Evolutionary conservation across 1,284 basidiomycete species (phyloP).

Genomic region (Pseudozyma pruni): DNA sequence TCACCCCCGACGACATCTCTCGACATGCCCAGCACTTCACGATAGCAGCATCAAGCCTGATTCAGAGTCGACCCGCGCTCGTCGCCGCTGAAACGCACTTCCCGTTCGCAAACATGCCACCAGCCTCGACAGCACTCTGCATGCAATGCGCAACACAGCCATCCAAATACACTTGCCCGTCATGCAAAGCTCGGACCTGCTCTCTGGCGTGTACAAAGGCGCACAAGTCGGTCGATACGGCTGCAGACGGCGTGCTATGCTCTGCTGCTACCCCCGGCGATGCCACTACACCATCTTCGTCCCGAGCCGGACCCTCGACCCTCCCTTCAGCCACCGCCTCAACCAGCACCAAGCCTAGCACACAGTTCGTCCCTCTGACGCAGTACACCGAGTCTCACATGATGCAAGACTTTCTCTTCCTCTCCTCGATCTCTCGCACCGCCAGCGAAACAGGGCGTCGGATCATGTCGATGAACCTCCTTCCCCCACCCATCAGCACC

Average conservation of each 20-base stretch:
- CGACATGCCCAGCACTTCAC: background rate
- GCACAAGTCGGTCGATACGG: conserved; percentile 22
- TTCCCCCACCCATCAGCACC: conserved; percentile 7
- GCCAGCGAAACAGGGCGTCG: conserved; percentile 18
- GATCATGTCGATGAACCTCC: conserved; percentile 28
- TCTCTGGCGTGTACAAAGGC: conserved; percentile 24
- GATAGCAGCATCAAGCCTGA: too few species aligned
- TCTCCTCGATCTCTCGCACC: conserved; percentile 20
- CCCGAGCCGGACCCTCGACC: background rate
- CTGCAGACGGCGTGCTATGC: background rate
- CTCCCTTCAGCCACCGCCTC: background rate
- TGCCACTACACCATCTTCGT: background rate
- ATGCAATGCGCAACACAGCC: conserved; percentile 3
- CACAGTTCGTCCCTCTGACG: conserved; percentile 16
- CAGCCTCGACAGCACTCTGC: conserved; percentile 16
- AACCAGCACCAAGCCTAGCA: background rate
- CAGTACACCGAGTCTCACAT: conserved; percentile 25
- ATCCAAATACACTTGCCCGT: conserved; percentile 46
- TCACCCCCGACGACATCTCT: too few species aligned
- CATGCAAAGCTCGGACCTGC: conserved; percentile 26
- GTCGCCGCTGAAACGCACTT: too few species aligned
- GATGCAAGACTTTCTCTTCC: conserved; percentile 40
- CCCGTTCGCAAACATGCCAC: conserved; percentile 23
- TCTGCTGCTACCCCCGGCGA: background rate
- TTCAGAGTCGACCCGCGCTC: too few species aligned